A percentile compares a stretch with the other conserved stretches of the same genome.
These are phyloP conservation scores for Chaetomiaceae sp. DNA, from an alignment of 2,329 filamentous ascomycete genomes.

Conservation along the genomic window DNA sequence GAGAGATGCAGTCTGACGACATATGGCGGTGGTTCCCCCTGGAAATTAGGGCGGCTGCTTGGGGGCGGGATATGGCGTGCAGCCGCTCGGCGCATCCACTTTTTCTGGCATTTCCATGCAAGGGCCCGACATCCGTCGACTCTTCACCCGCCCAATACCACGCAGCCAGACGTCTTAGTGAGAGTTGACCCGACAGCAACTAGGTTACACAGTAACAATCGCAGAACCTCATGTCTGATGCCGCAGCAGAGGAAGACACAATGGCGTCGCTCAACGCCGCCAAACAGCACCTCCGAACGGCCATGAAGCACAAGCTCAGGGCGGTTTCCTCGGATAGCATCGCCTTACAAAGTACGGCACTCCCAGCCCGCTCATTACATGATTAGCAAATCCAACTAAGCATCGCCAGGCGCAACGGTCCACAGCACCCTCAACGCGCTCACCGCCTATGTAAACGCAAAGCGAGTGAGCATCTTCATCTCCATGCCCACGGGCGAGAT, in stretches of 20 bases:
- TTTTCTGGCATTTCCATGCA: background rate
- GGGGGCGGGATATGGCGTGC: background rate
- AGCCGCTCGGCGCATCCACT: background rate
- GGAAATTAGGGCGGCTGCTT: background rate
- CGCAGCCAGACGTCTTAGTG: background rate
- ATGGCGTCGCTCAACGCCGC: constrained; percentile 59
- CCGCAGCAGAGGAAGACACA: constrained; percentile 19
- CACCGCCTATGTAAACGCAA: constrained; percentile 70
- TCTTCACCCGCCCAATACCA: background rate
- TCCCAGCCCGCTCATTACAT: background rate
- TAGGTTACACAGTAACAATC: background rate
- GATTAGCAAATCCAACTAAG: constrained; percentile 17
- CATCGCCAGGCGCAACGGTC: constrained; percentile 57
- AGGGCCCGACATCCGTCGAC: background rate
- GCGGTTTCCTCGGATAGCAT: constrained; percentile 59
- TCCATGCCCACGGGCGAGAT: constrained; percentile 89
- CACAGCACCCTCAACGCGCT: constrained; percentile 62
- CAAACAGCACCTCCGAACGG: constrained; percentile 70
- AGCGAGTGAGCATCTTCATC: constrained; percentile 77
- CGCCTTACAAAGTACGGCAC: constrained; percentile 62
- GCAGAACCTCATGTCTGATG: constrained; percentile 9
- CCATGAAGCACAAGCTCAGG: constrained; percentile 64
- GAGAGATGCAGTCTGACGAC: too few relatives aligned
- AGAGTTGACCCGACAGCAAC: background rate
- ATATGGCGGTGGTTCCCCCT: background rate